A percentile compares a stretch with the other conserved stretches of the same genome.
phyloP scores from a whole-genome alignment of 257 asterid genomes.

The Plantago ovata region DNA sequence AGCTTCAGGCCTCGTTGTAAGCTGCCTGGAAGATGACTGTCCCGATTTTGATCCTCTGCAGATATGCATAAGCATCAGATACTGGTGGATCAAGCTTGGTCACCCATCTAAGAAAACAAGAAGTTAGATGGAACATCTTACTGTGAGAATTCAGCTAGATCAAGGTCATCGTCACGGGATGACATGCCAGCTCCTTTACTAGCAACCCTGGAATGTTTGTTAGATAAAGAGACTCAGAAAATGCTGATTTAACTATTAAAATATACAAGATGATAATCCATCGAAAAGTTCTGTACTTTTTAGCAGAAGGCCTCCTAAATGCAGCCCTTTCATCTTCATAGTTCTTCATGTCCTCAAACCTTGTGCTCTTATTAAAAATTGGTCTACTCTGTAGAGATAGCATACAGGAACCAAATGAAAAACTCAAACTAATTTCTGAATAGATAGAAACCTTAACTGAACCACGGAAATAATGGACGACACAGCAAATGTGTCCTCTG shows the following conservation, averaged over 20 bases:
- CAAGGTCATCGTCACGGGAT: conserved; percentile 86
- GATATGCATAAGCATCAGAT: conserved; percentile 4
- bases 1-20: conserved; percentile 35
- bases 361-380: conserved; percentile 68
- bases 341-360: conserved; percentile 67
- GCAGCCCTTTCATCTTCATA: conserved; percentile 48
- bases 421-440: conserved; percentile 17
- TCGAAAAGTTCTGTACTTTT: conserved; percentile 36
- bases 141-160: conserved; percentile 46
- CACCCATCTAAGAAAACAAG: background rate
- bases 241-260: conserved; percentile 10
- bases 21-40: conserved; percentile 62
- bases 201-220: conserved; percentile 42
- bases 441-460: conserved; percentile 6
- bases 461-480: background rate
- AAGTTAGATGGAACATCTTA: conserved; percentile 4
- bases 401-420: conserved; percentile 17
- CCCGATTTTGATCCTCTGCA: conserved; percentile 75
- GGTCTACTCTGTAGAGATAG: conserved; percentile 80
- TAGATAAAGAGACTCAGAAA: conserved; percentile 17
- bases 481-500: no score
- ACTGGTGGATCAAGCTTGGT: background rate
- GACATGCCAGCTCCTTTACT: conserved; percentile 65
- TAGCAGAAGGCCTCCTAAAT: conserved; percentile 42
- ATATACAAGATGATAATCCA: background rate